Percentiles rank a stretch among this genome's conserved stretches.
These are phyloP conservation scores for Pseudogymnoascus sp. DNA, from an alignment of 2,329 filamentous ascomycete species.

Conservation along the genomic window DNA sequence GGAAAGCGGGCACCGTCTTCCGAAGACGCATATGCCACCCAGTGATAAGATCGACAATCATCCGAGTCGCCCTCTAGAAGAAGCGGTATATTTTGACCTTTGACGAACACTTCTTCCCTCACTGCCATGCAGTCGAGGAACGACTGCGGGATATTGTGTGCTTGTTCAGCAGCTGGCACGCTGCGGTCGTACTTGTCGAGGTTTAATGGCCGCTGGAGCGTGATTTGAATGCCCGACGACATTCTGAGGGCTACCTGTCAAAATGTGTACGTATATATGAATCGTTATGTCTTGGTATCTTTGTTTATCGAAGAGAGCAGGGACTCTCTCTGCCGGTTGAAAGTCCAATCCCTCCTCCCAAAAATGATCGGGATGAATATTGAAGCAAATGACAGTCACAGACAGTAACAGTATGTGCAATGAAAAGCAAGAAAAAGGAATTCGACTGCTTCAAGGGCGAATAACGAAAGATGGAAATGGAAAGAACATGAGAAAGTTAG, in stretches of 20 bases:
- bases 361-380: background rate
- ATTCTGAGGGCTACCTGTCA: background rate
- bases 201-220: slow-evolving; percentile 35
- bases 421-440: background rate
- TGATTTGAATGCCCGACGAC: background rate
- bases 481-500: background rate
- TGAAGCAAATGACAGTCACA: background rate
- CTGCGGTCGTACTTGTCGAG: slow-evolving; percentile 42
- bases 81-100: slow-evolving; percentile 50
- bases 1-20: slow-evolving; percentile 41
- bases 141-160: slow-evolving; percentile 39
- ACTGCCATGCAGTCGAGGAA: slow-evolving; percentile 61
- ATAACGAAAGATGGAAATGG: background rate
- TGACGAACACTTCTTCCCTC: slow-evolving; percentile 53
- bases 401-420: background rate
- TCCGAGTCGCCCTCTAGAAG: slow-evolving; percentile 75
- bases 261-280: background rate
- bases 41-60: slow-evolving; percentile 74
- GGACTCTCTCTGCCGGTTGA: background rate
- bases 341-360: background rate
- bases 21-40: slow-evolving; percentile 69
- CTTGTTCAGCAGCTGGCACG: slow-evolving; percentile 38
- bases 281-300: background rate
- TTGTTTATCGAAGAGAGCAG: background rate
- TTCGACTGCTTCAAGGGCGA: background rate